Base-by-base conservation (phyloP, 2,329 filamentous ascomycete species). In the Ascochyta fabae region DNA sequence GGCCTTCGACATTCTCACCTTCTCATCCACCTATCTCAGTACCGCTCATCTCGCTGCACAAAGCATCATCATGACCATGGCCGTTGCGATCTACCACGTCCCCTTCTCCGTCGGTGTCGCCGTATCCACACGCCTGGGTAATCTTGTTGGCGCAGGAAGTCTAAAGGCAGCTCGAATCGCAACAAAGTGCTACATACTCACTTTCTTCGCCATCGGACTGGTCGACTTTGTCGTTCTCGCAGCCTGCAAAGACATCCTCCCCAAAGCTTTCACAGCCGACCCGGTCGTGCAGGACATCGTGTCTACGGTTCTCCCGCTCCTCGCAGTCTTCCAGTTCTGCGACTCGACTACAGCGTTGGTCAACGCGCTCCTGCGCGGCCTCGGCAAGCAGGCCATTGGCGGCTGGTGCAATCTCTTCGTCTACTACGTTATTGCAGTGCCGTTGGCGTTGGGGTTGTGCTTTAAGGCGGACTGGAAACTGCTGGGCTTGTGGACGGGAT, bases 31-130 rank as follows among this genome's bases (percentile, higher is more conserved):
- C 40, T 91, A 90, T 60, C 88, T 97, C 60, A 90, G 89, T 24
- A 88, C 91, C 1, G 87, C 88, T 13, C 87, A 90, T 61, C 84
- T 98, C 1, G 94, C 94, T 0, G 94, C 95, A 0, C 94, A 99
- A 76, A 69, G 57, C 52, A 68, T 75, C 10, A 63, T 75, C 35
- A 75, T 73, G 70, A 72, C 70, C 1, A 62, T 67, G 12, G 71
- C 69, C 7, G 68, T 73, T 13, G 63, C 73, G n/a, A 73, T 77
- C 40, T 78, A 72, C 55, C 76, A 78, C 54, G 70, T 78, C 6
- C 75, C 76, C 0, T 78, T 78, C 53, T 74, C 72, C 7, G 73
- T 76, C 16, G 71, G 72, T 12, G 70, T 77, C 15, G 75, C 74
- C 15, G 74, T 74, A 10, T 73, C 67, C 46, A 78, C 76, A 4